These are phyloP conservation scores for Salix udensis DNA, from an alignment of 345 rosid genomes.

Conservation along the genomic window DNA sequence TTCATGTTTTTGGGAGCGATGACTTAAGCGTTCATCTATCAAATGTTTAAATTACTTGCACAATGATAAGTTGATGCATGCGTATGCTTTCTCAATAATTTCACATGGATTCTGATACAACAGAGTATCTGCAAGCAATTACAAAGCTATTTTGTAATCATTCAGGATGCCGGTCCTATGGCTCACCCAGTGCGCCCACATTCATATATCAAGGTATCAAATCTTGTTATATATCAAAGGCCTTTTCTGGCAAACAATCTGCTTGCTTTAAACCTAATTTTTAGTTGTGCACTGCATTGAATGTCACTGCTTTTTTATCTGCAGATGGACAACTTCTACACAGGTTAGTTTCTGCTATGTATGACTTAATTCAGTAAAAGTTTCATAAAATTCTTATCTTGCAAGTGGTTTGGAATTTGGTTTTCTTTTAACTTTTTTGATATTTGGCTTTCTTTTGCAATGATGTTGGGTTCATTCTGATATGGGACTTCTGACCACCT, in stretches of 20 bases:
- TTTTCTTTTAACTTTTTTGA: constrained; percentile 11
- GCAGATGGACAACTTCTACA: constrained; percentile 99
- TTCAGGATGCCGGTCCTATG: constrained; percentile 98
- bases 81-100: not conserved
- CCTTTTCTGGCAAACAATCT: not conserved
- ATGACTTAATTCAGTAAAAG: not conserved
- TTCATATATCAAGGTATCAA: constrained; percentile 88
- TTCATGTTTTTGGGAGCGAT: not conserved
- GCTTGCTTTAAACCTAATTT: not conserved
- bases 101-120: not conserved
- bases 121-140: not conserved
- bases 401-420: constrained; percentile 7
- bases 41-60: not conserved
- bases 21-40: not conserved
- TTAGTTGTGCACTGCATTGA: constrained; percentile 13
- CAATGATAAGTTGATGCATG: not conserved
- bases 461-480: constrained; percentile 29
- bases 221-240: not conserved
- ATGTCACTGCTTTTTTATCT: constrained; percentile 17
- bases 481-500: constrained; percentile 27
- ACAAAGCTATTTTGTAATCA: constrained; percentile 4
- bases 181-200: constrained; percentile 99
- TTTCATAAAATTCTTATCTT: not conserved
- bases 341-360: constrained; percentile 54
- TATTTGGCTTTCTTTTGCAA: constrained; percentile 19